Percentiles rank a stretch among this genome's conserved stretches.
These are phyloP conservation scores for Pythium diclinum DNA, from an alignment of 352 stramenopile genomes.

Conservation along the genomic window DNA sequence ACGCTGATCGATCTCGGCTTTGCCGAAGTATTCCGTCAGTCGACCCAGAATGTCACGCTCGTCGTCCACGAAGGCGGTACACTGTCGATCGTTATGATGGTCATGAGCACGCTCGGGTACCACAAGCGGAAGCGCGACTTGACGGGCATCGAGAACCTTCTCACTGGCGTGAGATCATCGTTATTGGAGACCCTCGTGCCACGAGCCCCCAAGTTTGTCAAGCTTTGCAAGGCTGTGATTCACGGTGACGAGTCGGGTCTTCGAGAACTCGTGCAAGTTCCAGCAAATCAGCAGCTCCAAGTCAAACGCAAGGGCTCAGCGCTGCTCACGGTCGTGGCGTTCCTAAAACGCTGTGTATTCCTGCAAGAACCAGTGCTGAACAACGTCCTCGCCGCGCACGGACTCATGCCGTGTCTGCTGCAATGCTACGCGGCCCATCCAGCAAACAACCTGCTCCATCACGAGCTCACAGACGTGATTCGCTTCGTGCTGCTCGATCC, in stretches of 20 bases:
- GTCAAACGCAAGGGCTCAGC: conserved; percentile 66
- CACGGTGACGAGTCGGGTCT: conserved; percentile 44
- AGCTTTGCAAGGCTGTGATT: conserved; percentile 66
- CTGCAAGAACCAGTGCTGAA: conserved; percentile 74
- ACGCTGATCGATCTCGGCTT: conserved; percentile 80
- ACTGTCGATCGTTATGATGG: conserved; percentile 85
- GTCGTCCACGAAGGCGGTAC: conserved; percentile 75
- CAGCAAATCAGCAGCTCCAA: conserved; percentile 38
- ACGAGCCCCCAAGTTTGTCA: conserved; percentile 78
- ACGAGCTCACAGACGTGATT: conserved; percentile 85
- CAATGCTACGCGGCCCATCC: conserved; percentile 74
- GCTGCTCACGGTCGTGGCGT: conserved; percentile 73
- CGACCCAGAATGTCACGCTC: conserved; percentile 51
- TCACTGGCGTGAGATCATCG: conserved; percentile 45
- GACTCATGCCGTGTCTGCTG: conserved; percentile 80
- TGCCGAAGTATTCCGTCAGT: conserved; percentile 72
- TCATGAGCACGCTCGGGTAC: conserved; percentile 81
- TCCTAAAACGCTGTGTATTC: conserved; percentile 81
- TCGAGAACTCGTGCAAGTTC: conserved; percentile 42
- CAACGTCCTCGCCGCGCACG: conserved; percentile 61
- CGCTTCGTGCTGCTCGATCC: conserved; percentile 83
- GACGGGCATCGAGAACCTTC: conserved; percentile 58
- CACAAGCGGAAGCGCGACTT: conserved; percentile 83
- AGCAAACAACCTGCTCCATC: conserved; percentile 81
- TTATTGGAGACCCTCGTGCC: conserved; percentile 54